These are phyloP conservation scores for Cystobasidium ongulense DNA, from an alignment of 768 basidiomycete genomes.

Conservation along the genomic window DNA sequence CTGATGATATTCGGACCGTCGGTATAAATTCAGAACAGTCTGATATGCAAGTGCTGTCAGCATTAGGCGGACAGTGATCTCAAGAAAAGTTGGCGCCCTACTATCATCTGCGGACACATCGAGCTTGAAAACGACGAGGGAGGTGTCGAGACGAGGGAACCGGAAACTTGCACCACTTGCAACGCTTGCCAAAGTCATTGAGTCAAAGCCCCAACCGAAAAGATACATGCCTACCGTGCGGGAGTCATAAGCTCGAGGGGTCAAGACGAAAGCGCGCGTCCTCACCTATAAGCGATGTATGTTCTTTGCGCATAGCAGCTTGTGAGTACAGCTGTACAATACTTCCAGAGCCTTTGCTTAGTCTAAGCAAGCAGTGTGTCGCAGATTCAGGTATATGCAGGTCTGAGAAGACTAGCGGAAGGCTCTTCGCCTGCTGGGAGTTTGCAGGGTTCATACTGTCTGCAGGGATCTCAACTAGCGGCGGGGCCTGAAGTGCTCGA, in stretches of 20 bases:
- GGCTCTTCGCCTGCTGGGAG: neutral
- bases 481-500: neutral
- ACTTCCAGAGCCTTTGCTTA: neutral
- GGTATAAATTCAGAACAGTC: neutral
- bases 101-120: neutral
- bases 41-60: neutral
- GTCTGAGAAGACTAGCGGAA: neutral
- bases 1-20: neutral
- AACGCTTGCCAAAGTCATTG: neutral
- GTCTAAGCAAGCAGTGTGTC: neutral
- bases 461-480: neutral
- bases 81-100: too few relatives aligned
- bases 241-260: neutral
- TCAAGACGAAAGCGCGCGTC: too few relatives aligned
- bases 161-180: neutral
- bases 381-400: neutral
- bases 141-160: slow-evolving; percentile 4
- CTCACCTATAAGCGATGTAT: neutral
- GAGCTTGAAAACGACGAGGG: slow-evolving; percentile 8
- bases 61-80: too few relatives aligned
- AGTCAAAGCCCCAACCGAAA: neutral
- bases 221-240: neutral
- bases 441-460: neutral
- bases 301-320: neutral
- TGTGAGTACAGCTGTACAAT: neutral